A percentile compares a stretch with the other conserved stretches of the same genome.
These are phyloP conservation scores for Nakaseomyces uthaithaninus DNA, from an alignment of 1,139 yeast genomes.

Conservation along the genomic window DNA sequence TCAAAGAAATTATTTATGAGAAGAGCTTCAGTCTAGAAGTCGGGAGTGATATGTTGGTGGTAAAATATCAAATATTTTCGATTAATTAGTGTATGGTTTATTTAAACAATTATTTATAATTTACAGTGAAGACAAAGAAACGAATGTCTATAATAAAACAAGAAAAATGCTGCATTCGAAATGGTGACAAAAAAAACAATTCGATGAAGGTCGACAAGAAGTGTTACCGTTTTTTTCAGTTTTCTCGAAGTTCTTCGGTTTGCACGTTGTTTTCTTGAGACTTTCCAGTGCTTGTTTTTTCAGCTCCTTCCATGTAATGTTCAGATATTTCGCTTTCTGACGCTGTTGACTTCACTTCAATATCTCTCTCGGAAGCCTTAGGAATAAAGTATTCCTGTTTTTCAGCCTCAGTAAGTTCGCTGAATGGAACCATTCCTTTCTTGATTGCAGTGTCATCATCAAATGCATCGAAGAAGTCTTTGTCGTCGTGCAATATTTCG, in stretches of 20 bases:
- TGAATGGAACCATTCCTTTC: slow-evolving; percentile 29
- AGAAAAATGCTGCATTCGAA: too few relatives aligned
- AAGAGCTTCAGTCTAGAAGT: too few relatives aligned
- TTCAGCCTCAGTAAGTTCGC: slow-evolving; percentile 27
- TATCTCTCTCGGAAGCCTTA: slow-evolving; percentile 1
- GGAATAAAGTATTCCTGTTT: slow-evolving; percentile 4
- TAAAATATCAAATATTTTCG: too few relatives aligned
- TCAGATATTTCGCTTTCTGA: slow-evolving; percentile 4
- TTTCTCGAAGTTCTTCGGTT: slow-evolving; percentile 1
- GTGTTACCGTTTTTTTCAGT: too few relatives aligned
- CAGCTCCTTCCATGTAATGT: slow-evolving; percentile 1
- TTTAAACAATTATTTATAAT: too few relatives aligned
- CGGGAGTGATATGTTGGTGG: too few relatives aligned
- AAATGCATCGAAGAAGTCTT: slow-evolving; percentile 37
- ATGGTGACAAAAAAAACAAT: too few relatives aligned
- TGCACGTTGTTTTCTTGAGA: neutral
- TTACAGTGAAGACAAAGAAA: too few relatives aligned
- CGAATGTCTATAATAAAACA: too few relatives aligned
- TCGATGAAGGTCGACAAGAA: too few relatives aligned
- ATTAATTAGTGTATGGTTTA: too few relatives aligned
- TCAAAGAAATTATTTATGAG: too few relatives aligned
- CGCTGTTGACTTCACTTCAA: slow-evolving; percentile 5
- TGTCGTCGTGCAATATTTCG: slow-evolving; percentile 32
- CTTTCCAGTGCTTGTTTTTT: slow-evolving; percentile 11
- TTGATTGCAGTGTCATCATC: slow-evolving; percentile 33